These are phyloP conservation scores for Triangularia setosa DNA, from an alignment of 2,329 filamentous ascomycete genomes.

Conservation along the genomic window DNA sequence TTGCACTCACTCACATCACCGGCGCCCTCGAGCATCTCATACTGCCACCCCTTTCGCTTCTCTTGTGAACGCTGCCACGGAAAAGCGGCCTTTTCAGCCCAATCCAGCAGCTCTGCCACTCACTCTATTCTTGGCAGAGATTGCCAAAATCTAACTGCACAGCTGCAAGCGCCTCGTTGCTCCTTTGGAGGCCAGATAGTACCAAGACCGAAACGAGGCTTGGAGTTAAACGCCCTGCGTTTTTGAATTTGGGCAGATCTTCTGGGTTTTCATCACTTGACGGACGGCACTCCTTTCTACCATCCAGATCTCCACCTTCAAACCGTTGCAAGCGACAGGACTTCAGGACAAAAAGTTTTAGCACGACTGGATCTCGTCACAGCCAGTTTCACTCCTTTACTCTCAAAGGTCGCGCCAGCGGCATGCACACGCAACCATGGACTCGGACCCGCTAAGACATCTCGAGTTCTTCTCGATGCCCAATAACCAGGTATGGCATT, in stretches of 20 bases:
- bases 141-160: not conserved
- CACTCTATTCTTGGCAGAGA: not conserved
- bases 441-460: constrained; percentile 36
- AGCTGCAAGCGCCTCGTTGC: not conserved
- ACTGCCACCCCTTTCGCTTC: not conserved
- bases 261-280: not conserved
- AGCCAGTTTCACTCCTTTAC: not conserved
- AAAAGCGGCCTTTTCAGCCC: not conserved
- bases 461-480: constrained; percentile 39
- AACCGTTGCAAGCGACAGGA: not conserved
- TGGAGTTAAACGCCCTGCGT: not conserved
- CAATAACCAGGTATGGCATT: constrained; percentile 34
- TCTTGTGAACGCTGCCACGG: not conserved
- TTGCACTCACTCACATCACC: not conserved
- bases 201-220: not conserved
- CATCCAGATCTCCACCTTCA: not conserved
- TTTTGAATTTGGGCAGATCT: not conserved
- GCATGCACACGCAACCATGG: constrained; percentile 35
- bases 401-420: constrained; percentile 10
- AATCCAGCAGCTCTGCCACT: not conserved
- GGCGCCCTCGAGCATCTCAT: not conserved
- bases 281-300: not conserved
- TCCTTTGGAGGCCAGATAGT: not conserved
- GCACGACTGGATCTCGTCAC: not conserved
- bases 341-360: not conserved